Conservation (phyloP, 2,329 filamentous ascomycete species). For the Xylaria sp. region DNA sequence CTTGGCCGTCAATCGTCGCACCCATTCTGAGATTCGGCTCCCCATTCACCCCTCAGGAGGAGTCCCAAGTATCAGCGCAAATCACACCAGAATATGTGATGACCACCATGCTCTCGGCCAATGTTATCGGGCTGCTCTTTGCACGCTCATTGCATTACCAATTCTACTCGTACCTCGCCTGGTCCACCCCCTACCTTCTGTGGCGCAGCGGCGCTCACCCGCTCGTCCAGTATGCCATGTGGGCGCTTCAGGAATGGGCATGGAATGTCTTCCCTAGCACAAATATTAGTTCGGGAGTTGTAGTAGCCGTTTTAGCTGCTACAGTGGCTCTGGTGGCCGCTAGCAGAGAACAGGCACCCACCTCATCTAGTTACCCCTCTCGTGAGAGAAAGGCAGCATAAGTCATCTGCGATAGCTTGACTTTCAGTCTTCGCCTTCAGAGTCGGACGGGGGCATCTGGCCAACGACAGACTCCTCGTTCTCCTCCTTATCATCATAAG, state of each 20-base stretch:
- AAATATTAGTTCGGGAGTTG: slow-evolving; percentile 64
- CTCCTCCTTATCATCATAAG: slow-evolving; percentile 66
- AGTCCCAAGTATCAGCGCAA: slow-evolving; percentile 65
- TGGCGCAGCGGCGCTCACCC: slow-evolving; percentile 81
- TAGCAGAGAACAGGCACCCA: slow-evolving; percentile 48
- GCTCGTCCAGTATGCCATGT: slow-evolving; percentile 73
- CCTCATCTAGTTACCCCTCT: slow-evolving; percentile 29
- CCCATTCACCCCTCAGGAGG: slow-evolving; percentile 63
- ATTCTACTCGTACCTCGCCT: slow-evolving; percentile 92
- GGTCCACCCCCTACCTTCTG: slow-evolving; percentile 87
- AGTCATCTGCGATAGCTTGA: slow-evolving; percentile 24
- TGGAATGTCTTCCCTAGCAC: slow-evolving; percentile 95
- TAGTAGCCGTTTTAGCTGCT: slow-evolving; percentile 75
- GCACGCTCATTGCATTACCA: slow-evolving; percentile 93
- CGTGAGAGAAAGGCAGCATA: slow-evolving; percentile 43
- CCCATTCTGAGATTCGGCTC: slow-evolving; percentile 57
- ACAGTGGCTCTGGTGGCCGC: slow-evolving; percentile 70
- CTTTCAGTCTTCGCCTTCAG: slow-evolving; percentile 71
- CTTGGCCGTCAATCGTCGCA: slow-evolving; percentile 64
- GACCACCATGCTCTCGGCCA: slow-evolving; percentile 80
- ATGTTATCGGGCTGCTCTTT: slow-evolving; percentile 83
- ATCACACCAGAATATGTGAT: slow-evolving; percentile 79
- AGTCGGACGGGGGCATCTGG: slow-evolving; percentile 84
- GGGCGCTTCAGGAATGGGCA: slow-evolving; percentile 86
- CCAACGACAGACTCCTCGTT: slow-evolving; percentile 82